Evolutionary conservation across 2,329 filamentous ascomycete genomes (phyloP).

Genomic region (Paraphaeosphaeria minitans): DNA sequence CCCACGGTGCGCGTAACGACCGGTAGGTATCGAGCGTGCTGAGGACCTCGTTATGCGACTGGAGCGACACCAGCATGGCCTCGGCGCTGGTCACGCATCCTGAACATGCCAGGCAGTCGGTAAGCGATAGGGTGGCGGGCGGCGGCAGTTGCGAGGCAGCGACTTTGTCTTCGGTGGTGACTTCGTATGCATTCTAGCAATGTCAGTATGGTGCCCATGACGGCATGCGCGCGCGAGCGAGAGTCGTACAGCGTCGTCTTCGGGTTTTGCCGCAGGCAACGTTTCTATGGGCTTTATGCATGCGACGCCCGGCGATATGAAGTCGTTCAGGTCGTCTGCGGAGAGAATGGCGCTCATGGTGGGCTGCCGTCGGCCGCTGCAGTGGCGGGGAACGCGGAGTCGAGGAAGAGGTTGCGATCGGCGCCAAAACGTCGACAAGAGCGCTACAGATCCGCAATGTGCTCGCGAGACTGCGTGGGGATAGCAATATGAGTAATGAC

Average conservation of each 20-base stretch:
- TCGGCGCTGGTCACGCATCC: constrained; percentile 97
- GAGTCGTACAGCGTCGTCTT: constrained; percentile 51
- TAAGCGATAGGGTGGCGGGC: constrained; percentile 91
- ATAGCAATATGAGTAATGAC: constrained; percentile 15
- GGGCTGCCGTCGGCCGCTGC: constrained; percentile 20
- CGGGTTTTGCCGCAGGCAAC: constrained; percentile 64
- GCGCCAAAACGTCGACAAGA: constrained; percentile 8
- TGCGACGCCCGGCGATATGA: constrained; percentile 95
- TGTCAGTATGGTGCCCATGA: constrained; percentile 34
- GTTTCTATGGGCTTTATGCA: constrained; percentile 98
- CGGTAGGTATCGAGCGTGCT: constrained; percentile 72
- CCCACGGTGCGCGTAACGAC: constrained; percentile 48
- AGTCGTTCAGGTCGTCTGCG: constrained; percentile 96
- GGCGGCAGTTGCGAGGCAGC: constrained; percentile 60
- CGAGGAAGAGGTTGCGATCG: constrained; percentile 15
- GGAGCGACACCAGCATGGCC: constrained; percentile 92
- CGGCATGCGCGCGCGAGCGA: background rate
- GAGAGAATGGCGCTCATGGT: constrained; percentile 96
- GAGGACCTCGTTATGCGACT: constrained; percentile 91
- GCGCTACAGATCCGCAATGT: background rate
- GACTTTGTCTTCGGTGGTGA: constrained; percentile 87
- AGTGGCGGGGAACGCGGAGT: constrained; percentile 14
- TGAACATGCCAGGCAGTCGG: constrained; percentile 95
- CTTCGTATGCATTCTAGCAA: constrained; percentile 71
- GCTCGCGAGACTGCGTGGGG: background rate